These are phyloP conservation scores for Helotiales sp. DNA, from an alignment of 2,329 filamentous ascomycete species.

Conservation along the genomic window DNA sequence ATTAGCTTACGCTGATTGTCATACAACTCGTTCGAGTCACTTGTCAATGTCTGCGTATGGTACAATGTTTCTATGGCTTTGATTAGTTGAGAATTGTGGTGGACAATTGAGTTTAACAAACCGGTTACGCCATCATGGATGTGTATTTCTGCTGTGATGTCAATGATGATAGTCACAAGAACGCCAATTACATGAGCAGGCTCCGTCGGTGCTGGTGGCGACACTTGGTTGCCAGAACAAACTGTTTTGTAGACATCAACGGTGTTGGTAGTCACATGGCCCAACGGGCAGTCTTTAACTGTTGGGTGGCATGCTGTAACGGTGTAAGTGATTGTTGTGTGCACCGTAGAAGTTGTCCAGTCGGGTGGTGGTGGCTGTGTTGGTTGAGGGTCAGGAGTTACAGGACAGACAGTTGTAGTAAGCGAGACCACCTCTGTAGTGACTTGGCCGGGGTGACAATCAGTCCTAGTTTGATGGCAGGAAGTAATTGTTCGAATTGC, in stretches of 20 bases:
- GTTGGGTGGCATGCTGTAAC: slow-evolving; percentile 21
- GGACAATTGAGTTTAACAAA: background rate
- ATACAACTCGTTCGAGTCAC: slow-evolving; percentile 8
- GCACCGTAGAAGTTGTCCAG: slow-evolving; percentile 22
- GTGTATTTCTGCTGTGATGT: slow-evolving; percentile 16
- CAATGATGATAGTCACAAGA: slow-evolving; percentile 17
- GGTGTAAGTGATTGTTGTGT: slow-evolving; percentile 21
- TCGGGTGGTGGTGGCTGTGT: background rate
- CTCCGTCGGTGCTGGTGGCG: background rate
- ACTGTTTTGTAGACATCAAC: slow-evolving; percentile 43
- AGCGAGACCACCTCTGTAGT: background rate
- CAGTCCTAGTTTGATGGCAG: background rate
- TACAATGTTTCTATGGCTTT: slow-evolving; percentile 20
- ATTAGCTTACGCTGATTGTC: slow-evolving; percentile 23
- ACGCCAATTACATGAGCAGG: slow-evolving; percentile 14
- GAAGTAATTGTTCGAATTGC: background rate
- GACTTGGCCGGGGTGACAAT: slow-evolving; percentile 7
- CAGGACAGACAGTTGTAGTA: slow-evolving; percentile 14
- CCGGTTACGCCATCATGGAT: background rate
- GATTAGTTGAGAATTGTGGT: background rate
- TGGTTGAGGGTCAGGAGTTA: background rate
- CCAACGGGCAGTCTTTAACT: slow-evolving; percentile 20
- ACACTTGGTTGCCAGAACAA: slow-evolving; percentile 32
- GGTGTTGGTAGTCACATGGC: slow-evolving; percentile 41
- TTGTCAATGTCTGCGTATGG: slow-evolving; percentile 19